Base-by-base conservation (phyloP, 2,329 filamentous ascomycete species). In the Akanthomyces muscarius region DNA sequence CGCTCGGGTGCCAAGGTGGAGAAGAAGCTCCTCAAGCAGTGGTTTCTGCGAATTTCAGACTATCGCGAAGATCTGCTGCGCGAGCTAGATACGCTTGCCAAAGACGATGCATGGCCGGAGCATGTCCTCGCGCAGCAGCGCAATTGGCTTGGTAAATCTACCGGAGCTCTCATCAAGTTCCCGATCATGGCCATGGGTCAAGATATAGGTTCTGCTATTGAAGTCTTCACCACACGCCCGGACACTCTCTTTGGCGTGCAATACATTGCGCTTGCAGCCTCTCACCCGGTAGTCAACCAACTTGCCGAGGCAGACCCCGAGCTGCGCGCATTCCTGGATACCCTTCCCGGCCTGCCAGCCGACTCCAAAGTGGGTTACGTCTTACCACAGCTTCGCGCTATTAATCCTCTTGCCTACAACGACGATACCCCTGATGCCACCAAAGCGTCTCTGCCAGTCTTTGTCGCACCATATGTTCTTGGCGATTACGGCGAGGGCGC, bases 231-330 rank as follows among this genome's bases (percentile, higher is more conserved):
- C 1, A 96, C 91, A 6, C 83, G 92, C 23, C 88, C 91, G 7
- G 92, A 96, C 73, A 96, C 92, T 2, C 77, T 97, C n/a, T 90
- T 90, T 68, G 92, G 91, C 0, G 92, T 91, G 6, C 91, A 96
- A 71, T 97, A 94, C 72, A 69, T 97, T 62, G 92, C 92, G 0
- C 79, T 97, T 16, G 89, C 92, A 2, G 79, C 90, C 18, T 83
- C 83, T 1, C 91, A 96, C 67, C 86, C 89, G 0, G 76, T 92
- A 5, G 91, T 92, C 1, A 72, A 80, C 57, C 74, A 81, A 52
- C 71, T 90, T 47, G 88, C 89, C 0, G 76, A 82, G 66, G 75
- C 75, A 6, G 85, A 92, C 68, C 72, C 80, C 0, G 80, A 84
- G 42, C 80, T 96, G 13, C 85, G 84, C 66, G 80, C 81, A 0